phyloP scores from a whole-genome alignment of 2,329 filamentous ascomycete species.

The Cytospora piceae region DNA sequence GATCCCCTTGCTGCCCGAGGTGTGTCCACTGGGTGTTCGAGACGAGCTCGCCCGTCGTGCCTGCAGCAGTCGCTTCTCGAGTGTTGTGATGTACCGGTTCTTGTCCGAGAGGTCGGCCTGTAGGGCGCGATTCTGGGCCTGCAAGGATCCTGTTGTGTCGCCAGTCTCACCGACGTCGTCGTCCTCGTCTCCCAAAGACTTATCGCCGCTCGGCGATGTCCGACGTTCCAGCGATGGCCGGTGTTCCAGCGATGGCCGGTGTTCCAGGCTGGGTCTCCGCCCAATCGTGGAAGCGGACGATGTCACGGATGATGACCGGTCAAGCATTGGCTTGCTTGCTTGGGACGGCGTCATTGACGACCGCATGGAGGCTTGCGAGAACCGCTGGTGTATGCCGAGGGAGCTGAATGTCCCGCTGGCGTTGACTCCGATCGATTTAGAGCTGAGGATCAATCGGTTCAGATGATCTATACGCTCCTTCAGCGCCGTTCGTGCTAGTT shows the following conservation, averaged over 20 bases:
- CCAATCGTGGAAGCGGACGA: slow-evolving; percentile 66
- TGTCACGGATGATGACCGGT: slow-evolving; percentile 68
- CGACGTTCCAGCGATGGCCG: slow-evolving; percentile 48
- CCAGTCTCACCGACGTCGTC: slow-evolving; percentile 80
- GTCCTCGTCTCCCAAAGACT: slow-evolving; percentile 60
- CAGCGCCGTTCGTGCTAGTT: slow-evolving; percentile 89
- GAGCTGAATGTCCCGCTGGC: slow-evolving; percentile 71
- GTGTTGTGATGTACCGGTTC: slow-evolving; percentile 91
- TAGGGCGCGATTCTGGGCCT: slow-evolving; percentile 86
- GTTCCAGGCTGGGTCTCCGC: slow-evolving; percentile 51
- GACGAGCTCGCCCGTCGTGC: slow-evolving; percentile 89
- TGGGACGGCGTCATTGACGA: slow-evolving; percentile 67
- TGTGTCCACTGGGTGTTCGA: slow-evolving; percentile 76
- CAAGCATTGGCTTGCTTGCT: slow-evolving; percentile 54
- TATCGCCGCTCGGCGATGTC: slow-evolving; percentile 47
- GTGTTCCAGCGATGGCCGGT: slow-evolving; percentile 47
- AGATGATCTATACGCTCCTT: slow-evolving; percentile 98
- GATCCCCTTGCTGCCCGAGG: slow-evolving; percentile 62
- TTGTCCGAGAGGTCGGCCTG: slow-evolving; percentile 96
- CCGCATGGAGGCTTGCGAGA: slow-evolving; percentile 65
- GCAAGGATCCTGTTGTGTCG: slow-evolving; percentile 80
- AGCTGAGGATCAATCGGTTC: slow-evolving; percentile 92
- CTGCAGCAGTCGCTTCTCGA: slow-evolving; percentile 91
- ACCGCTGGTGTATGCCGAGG: slow-evolving; percentile 65
- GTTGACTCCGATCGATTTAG: slow-evolving; percentile 95